Conservation (phyloP, 371 early-diverging fungal species). For the Mortierella sp. region DNA sequence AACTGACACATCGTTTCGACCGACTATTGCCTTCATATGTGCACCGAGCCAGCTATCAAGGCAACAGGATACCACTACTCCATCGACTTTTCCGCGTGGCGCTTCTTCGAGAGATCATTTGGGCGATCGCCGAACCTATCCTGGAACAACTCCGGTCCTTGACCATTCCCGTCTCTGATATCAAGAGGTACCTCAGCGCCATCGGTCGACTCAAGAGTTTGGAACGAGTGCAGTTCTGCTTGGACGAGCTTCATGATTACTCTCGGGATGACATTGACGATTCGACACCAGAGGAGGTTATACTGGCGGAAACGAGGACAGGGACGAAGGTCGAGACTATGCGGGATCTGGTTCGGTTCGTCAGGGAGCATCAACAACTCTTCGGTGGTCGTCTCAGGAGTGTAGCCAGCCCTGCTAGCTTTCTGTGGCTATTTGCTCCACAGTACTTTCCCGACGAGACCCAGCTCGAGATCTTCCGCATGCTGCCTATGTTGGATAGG, state of each 20-base stretch:
- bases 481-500: too few relatives aligned
- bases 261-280: background rate
- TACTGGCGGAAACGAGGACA: background rate
- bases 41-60: too few relatives aligned
- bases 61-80: background rate
- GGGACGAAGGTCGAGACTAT: too few relatives aligned
- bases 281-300: background rate
- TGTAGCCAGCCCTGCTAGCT: too few relatives aligned
- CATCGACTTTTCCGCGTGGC: background rate
- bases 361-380: background rate
- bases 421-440: too few relatives aligned
- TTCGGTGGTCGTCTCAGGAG: background rate
- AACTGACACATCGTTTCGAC: background rate
- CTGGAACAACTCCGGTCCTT: background rate
- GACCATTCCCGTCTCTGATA: background rate
- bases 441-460: background rate
- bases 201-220: background rate
- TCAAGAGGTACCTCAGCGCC: background rate
- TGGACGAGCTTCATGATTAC: background rate
- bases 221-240: background rate
- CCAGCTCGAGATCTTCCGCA: background rate
- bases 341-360: background rate
- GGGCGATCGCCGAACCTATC: background rate
- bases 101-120: background rate
- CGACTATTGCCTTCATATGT: background rate